Percentiles rank a stretch among this genome's conserved stretches.
phyloP scores from a whole-genome alignment of 2,329 filamentous ascomycete genomes.

The Aotearoamyces nothofagi region DNA sequence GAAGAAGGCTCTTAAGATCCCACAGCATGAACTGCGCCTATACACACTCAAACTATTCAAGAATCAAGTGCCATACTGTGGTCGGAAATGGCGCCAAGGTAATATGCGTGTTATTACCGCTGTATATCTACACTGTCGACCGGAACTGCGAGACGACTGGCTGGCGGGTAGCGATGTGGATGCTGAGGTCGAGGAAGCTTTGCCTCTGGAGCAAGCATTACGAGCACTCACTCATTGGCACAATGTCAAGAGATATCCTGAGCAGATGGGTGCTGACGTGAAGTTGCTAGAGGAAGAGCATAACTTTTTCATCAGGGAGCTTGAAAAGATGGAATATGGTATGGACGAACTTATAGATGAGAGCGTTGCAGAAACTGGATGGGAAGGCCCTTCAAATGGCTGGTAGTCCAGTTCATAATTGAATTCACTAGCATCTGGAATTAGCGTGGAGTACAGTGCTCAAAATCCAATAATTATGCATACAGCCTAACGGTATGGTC shows the following conservation, averaged over 20 bases:
- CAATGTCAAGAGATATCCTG: slow-evolving; percentile 70
- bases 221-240: slow-evolving; percentile 88
- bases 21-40: slow-evolving; percentile 71
- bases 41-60: slow-evolving; percentile 99
- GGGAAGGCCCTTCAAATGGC: slow-evolving; percentile 8
- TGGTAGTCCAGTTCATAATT: slow-evolving; percentile 3
- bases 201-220: slow-evolving; percentile 83
- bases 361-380: slow-evolving; percentile 13
- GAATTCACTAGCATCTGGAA: no score
- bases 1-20: slow-evolving; percentile 80
- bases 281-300: slow-evolving; percentile 54
- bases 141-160: slow-evolving; percentile 92
- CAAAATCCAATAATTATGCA: no score
- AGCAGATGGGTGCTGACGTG: slow-evolving; percentile 45
- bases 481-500: no score
- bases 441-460: no score
- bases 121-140: slow-evolving; percentile 85
- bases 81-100: slow-evolving; percentile 91
- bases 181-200: slow-evolving; percentile 80
- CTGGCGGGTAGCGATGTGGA: slow-evolving; percentile 82
- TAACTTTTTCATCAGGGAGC: slow-evolving; percentile 65
- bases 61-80: slow-evolving; percentile 94
- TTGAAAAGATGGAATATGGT: slow-evolving; percentile 50
- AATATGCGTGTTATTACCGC: slow-evolving; percentile 99
- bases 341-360: slow-evolving; percentile 22